Percentiles rank a stretch among this genome's conserved stretches.
These are phyloP conservation scores for Furcasterigmium furcatum DNA, from an alignment of 2,329 filamentous ascomycete genomes.

Conservation along the genomic window DNA sequence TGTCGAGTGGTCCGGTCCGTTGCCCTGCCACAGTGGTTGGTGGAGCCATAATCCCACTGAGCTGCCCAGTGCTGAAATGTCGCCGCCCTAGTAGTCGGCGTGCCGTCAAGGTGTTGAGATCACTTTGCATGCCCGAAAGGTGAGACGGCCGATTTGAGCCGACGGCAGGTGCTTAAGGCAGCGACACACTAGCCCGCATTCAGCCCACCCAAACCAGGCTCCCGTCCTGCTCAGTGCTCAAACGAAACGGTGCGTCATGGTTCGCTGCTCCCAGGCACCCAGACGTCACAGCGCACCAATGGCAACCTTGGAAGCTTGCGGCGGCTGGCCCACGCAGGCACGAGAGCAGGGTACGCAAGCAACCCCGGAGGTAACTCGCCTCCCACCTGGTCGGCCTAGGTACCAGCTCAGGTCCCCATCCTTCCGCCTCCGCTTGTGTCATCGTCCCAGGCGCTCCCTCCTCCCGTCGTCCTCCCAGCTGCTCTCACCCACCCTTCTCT, in stretches of 20 bases:
- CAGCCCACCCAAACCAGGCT: not conserved
- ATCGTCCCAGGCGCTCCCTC: not conserved
- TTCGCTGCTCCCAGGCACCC: constrained; percentile 1
- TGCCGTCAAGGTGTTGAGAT: too few relatives aligned
- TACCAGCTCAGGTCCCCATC: not conserved
- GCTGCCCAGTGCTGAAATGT: too few relatives aligned
- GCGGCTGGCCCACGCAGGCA: not conserved
- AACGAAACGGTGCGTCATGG: not conserved
- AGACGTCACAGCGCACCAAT: not conserved
- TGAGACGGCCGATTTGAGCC: too few relatives aligned
- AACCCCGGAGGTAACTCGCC: not conserved
- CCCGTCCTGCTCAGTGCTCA: not conserved
- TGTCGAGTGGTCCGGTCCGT: too few relatives aligned
- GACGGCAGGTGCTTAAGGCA: not conserved
- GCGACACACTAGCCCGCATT: not conserved
- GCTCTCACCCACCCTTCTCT: not conserved
- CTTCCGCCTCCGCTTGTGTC: not conserved
- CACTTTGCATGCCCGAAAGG: too few relatives aligned
- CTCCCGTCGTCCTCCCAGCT: not conserved
- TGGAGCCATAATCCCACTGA: too few relatives aligned
- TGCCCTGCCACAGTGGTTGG: too few relatives aligned
- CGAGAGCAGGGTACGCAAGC: not conserved
- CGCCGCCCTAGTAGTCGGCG: too few relatives aligned
- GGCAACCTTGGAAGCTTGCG: not conserved
- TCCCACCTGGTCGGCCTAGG: not conserved